A percentile compares a stretch with the other conserved stretches of the same genome.
Evolutionary conservation across 2,329 filamentous ascomycete genomes (phyloP).

Genomic region (Colletotrichum godetiae): DNA sequence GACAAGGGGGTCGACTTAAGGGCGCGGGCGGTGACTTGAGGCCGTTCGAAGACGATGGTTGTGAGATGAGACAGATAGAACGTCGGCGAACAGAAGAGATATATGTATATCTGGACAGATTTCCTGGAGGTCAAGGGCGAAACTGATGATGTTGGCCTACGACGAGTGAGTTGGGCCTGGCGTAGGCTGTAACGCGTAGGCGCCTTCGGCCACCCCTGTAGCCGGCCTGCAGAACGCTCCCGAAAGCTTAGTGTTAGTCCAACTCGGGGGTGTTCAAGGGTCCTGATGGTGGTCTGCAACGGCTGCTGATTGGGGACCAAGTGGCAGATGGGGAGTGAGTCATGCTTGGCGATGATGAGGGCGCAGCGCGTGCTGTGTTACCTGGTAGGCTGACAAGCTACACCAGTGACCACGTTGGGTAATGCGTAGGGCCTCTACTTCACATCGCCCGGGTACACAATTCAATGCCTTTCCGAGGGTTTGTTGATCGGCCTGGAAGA

Average conservation of each 20-base stretch:
- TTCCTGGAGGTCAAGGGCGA: constrained; percentile 9
- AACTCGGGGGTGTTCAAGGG: neutral
- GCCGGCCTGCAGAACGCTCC: constrained; percentile 5
- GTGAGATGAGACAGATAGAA: neutral
- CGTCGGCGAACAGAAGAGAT: constrained; percentile 6
- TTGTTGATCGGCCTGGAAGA: neutral
- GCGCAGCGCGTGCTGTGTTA: constrained; percentile 21
- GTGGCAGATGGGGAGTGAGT: constrained; percentile 10
- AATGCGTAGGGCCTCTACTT: neutral
- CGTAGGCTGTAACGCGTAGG: constrained; percentile 11
- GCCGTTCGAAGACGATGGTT: neutral
- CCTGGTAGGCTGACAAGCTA: constrained; percentile 22
- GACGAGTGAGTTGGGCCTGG: neutral
- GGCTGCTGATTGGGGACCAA: constrained; percentile 11
- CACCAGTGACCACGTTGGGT: neutral
- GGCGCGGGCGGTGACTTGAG: constrained; percentile 2
- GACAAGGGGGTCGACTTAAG: neutral
- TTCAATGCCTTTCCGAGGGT: neutral
- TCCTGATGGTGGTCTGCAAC: constrained; percentile 3
- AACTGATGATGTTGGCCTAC: constrained; percentile 6
- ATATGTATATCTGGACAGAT: constrained; percentile 5
- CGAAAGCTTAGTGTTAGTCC: neutral
- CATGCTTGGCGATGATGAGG: constrained; percentile 29
- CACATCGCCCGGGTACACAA: neutral
- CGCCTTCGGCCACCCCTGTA: constrained; percentile 3